Base-by-base conservation (phyloP, 1,284 basidiomycete species). In the Exobasidium rhododendri region DNA sequence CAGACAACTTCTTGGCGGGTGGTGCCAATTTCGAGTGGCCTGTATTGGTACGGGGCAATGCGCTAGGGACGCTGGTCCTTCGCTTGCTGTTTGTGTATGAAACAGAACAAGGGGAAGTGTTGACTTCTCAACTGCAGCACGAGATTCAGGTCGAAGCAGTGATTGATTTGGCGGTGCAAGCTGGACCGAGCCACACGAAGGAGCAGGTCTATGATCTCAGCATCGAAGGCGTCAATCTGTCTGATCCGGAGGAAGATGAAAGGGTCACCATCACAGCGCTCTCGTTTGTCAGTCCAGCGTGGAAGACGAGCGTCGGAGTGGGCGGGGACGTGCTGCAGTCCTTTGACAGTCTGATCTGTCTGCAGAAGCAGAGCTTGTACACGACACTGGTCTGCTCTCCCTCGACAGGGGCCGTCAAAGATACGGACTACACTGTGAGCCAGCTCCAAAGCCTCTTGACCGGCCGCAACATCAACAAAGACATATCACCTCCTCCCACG, bases 161-260 rank as follows among this genome's bases (percentile, higher is more conserved):
- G 0, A 22, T 72, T 31, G 63, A 70, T 28, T 46, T 72, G 14
- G 56, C 46, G 3, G 68, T 67, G 4, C 46, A 58, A 6, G 64
- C 66, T 0, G 30, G 45, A 7, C 63, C 65, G 2, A 17, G 13
- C 2, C 26, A 44, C 2, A 22, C 45, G 2, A 22, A 24, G 4
- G 26, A 50, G 11, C 52, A 51, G 29, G 11, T 13, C 22, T 66
- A 67, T 59, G 47, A 61, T 0, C 57, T 68, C 43, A 1, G 46
- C 14, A 24, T 71, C 4, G 65, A 73, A 29, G 66, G 58, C 4
- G 46, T 7, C 14, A 68, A 68, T 45, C 1, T 56, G 45, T 10
- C 6, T 28, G 62, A 1, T 6, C 11, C 7, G 2, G 51, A 29
- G 17, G 51, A 46, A 30, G 10, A 24, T 6, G 40, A 65, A 14